Conservation (phyloP, 192 early-diverging fungal genomes). For the Powellomyces hirtus region DNA sequence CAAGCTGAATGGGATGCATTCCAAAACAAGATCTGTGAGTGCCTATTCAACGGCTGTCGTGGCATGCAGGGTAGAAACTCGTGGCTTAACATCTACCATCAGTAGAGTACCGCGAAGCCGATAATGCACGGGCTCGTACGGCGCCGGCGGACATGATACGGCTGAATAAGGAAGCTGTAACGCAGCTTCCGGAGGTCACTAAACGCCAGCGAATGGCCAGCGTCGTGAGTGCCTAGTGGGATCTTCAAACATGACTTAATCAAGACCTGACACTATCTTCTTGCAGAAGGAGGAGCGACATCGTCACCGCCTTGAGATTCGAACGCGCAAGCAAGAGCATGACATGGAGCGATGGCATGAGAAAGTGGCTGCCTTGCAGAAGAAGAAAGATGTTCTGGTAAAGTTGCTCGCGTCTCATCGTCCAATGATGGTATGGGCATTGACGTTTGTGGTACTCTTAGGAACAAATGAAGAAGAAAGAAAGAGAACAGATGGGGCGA, state of each 20-base stretch:
- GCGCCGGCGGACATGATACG: conserved; percentile 30
- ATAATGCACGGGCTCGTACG: background rate
- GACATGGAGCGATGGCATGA: conserved; percentile 34
- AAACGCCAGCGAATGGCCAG: conserved; percentile 8
- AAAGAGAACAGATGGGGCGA: conserved; percentile 48
- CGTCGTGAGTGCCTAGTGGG: conserved; percentile 16
- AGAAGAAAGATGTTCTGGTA: conserved; percentile 35
- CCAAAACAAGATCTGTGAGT: conserved; percentile 45
- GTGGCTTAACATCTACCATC: no score
- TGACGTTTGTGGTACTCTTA: no score
- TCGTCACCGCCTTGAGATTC: conserved; percentile 32
- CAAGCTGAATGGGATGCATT: conserved; percentile 56
- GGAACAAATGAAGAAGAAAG: conserved; percentile 36
- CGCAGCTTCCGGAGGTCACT: conserved; percentile 14
- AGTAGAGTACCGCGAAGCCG: conserved; percentile 20
- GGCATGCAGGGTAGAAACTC: no score
- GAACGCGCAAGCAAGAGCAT: conserved; percentile 37
- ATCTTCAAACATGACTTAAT: no score
- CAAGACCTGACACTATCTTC: background rate
- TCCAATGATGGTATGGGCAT: no score
- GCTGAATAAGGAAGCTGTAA: conserved; percentile 22
- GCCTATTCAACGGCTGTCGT: no score
- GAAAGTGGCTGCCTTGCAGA: conserved; percentile 36
- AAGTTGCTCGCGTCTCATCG: background rate
- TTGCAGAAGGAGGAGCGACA: conserved; percentile 27